These are phyloP conservation scores for Neoconidiobolus thromboides DNA, from an alignment of 371 early-diverging fungal genomes.

Conservation along the genomic window DNA sequence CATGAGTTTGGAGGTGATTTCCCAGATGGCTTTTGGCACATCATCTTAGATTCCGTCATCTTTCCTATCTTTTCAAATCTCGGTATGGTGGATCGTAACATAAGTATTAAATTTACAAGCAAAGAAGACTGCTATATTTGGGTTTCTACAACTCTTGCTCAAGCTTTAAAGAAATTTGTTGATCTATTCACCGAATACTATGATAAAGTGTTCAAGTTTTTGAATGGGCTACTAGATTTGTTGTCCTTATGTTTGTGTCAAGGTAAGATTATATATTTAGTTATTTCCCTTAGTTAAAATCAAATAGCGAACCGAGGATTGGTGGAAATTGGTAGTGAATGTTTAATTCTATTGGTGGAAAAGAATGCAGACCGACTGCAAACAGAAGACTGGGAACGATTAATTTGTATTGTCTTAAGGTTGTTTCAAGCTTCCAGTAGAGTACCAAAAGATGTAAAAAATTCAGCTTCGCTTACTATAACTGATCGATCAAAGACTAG, in stretches of 20 bases:
- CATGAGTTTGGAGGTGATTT: constrained; percentile 47
- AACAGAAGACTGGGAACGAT: constrained; percentile 40
- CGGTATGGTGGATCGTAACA: constrained; percentile 14
- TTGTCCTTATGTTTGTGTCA: constrained; percentile 68
- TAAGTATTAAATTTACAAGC: constrained; percentile 4
- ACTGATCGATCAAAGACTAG: not conserved
- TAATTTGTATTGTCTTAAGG: constrained; percentile 39
- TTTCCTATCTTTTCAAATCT: constrained; percentile 55
- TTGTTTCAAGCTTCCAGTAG: constrained; percentile 28
- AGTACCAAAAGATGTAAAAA: not conserved
- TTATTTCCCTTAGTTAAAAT: too few species aligned
- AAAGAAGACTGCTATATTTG: constrained; percentile 26
- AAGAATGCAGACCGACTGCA: constrained; percentile 50
- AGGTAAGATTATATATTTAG: constrained; percentile 50
- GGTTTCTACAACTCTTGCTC: constrained; percentile 44
- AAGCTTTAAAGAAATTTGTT: constrained; percentile 71
- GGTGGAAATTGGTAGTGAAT: constrained; percentile 77
- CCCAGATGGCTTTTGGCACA: constrained; percentile 65
- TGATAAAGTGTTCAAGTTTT: constrained; percentile 36
- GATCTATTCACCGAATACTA: constrained; percentile 67
- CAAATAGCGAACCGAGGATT: constrained; percentile 12
- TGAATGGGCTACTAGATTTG: constrained; percentile 58
- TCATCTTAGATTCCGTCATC: constrained; percentile 58
- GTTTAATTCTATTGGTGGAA: constrained; percentile 73
- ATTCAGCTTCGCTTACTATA: not conserved